Percentiles rank a stretch among this genome's conserved stretches.
Evolutionary conservation across 768 basidiomycete genomes (phyloP).

Genomic region (Naganishia onofrii): DNA sequence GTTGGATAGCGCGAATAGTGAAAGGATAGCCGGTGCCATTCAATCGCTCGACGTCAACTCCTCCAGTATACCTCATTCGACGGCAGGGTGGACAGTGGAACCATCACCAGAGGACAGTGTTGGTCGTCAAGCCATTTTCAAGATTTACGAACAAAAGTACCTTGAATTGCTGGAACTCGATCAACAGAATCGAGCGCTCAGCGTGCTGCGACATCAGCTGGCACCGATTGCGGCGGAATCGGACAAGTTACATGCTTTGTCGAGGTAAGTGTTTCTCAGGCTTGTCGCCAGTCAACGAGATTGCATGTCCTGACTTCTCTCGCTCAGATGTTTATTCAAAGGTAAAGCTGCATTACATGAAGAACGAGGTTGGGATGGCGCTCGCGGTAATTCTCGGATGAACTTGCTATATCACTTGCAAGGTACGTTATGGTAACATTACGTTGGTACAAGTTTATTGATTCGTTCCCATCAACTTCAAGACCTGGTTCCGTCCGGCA

Average conservation of each 20-base stretch:
- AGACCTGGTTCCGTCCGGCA: slow-evolving; percentile 85
- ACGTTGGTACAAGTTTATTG: neutral
- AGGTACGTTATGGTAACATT: slow-evolving; percentile 56
- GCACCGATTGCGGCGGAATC: slow-evolving; percentile 68
- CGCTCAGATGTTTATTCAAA: slow-evolving; percentile 50
- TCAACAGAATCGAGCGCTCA: slow-evolving; percentile 74
- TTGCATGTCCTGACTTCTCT: slow-evolving; percentile 19
- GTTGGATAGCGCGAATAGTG: neutral
- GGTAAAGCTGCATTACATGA: slow-evolving; percentile 76
- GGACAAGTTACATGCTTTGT: slow-evolving; percentile 78
- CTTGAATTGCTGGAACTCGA: slow-evolving; percentile 81
- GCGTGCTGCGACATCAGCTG: slow-evolving; percentile 81
- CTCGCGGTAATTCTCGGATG: slow-evolving; percentile 71
- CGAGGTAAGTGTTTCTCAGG: slow-evolving; percentile 63
- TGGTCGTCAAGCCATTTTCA: slow-evolving; percentile 73
- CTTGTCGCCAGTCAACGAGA: neutral
- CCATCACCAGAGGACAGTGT: slow-evolving; percentile 35
- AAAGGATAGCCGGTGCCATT: neutral
- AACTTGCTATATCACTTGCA: slow-evolving; percentile 75
- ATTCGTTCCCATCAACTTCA: slow-evolving; percentile 1
- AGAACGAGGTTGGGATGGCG: slow-evolving; percentile 86
- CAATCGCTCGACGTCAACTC: neutral
- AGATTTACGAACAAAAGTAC: slow-evolving; percentile 94
- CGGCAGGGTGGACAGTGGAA: slow-evolving; percentile 19
- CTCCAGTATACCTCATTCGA: neutral